Base-by-base conservation (phyloP, 441 rosid species). In the Gossypium davidsonii region DNA sequence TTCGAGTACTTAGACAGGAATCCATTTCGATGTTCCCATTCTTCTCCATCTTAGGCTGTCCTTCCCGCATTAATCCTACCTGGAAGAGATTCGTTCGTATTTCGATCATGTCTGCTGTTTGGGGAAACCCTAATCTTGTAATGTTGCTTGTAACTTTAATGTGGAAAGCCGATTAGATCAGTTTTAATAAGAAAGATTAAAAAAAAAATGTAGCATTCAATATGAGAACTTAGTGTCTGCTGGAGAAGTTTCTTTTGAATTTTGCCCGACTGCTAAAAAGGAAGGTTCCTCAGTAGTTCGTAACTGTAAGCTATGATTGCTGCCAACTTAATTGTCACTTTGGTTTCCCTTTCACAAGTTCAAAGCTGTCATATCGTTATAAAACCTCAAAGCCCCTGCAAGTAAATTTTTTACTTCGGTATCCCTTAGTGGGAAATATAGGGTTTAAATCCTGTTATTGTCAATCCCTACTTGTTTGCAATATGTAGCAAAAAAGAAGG, bases 71-170 rank as follows among this genome's bases (percentile, higher is more conserved):
- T 52, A 39, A 11, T 31, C 46, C 3, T 11, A 17, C 23, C 48
- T 15, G 63, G 68, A 62, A 74, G 72, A 70, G 73, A 71, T 71
- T 70, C 73, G 31, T 66, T 56, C 46, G 72, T 52, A 4, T 49
- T 75, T 52, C 23, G 11, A 60, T 26, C 18, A 61, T 70, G 48
- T 58, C 49, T 21, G 73, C 68, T 67, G 78, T 78, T 68, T 60
- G 61, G 49, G 79, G 68, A 58, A 75, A 74, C 74, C 77, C 66
- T 67, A 62, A 65, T 65, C 42, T 15, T 52, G 53, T 44, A 44
- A 37, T 66, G 56, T 65, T 72, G 77, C 76, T 77, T 77, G 83
- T 80, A 78, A 76, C 73, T 66, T 62, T 53, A 51, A 21, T 64
- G 82, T 72, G 76, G 74, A 81, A 81, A 65, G 58, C 61, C 58